Base-by-base conservation (phyloP, 1,284 basidiomycete genomes). In the Sanghuangporus baumii region DNA sequence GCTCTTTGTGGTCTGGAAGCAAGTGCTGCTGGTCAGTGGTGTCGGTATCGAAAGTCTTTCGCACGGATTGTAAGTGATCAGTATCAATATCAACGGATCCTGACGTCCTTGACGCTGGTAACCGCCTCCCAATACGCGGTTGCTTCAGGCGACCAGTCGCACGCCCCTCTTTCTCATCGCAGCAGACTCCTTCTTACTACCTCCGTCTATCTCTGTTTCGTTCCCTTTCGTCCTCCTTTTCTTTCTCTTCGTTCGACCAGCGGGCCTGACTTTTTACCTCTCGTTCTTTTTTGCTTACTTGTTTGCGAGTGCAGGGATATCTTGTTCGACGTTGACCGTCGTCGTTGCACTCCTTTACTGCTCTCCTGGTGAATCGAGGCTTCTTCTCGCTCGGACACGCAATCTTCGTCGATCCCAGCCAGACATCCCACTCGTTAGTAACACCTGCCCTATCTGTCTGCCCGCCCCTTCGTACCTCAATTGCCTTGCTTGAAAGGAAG, bases 261-360 rank as follows among this genome's bases (percentile, higher is more conserved):
- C 63, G 31, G 63, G 63, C 9, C 63, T 65, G 63, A 65, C 63
- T 41, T 40, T 62, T 40, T 43, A 54, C 41, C 36, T 50, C 31
- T 63, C 50, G 61, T 47, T 57, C 63, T 58, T 65, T 57, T 66
- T 64, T 69, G 57, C 64, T 61, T 66, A 66, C 68, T 68, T 66
- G 67, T 67, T 68, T 41, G 52, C 54, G 46, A 51, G 58, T 58
- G 58, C 62, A 64, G 62, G 54, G 26, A 31, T 46, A n/a, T 46
- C 12, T 43, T 51, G 34, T 55, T 60, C 59, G 59, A 60, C 62
- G 62, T 64, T 64, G 62, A 64, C 50, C 62, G 62, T 64, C 47
- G 52, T 54, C 16, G 52, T 31, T n/a, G 43, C 43, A 4, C 11
- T 37, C 52, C 31, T 37, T 54, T 23, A n/a, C 18, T 54, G 16